phyloP scores from a whole-genome alignment of 768 basidiomycete genomes.

The Amanita polypyramis region DNA sequence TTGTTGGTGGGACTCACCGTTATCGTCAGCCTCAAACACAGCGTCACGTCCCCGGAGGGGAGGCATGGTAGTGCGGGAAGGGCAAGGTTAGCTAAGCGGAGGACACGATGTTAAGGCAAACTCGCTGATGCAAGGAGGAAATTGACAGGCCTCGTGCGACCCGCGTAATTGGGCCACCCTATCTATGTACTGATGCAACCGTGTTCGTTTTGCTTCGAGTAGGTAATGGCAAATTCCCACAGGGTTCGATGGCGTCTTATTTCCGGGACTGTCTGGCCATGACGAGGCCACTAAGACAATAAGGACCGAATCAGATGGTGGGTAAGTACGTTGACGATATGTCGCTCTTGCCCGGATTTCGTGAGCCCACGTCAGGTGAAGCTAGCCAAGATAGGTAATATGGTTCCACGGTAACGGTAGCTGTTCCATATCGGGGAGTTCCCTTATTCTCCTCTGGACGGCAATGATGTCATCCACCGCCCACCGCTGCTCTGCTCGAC shows the following conservation, averaged over 20 bases:
- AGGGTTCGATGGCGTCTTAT: slow-evolving; percentile 18
- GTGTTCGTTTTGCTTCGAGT: slow-evolving; percentile 27
- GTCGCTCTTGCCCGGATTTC: too few species aligned
- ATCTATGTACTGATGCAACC: too few species aligned
- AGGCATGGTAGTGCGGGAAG: slow-evolving; percentile 20
- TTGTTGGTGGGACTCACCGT: slow-evolving; percentile 17
- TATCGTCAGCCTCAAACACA: slow-evolving; percentile 14
- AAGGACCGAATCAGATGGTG: slow-evolving; percentile 1
- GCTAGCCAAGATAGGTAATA: background rate
- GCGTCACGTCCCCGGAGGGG: slow-evolving; percentile 20
- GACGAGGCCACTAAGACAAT: background rate
- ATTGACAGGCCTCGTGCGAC: background rate
- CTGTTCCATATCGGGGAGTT: background rate
- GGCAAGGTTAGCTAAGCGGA: slow-evolving; percentile 12
- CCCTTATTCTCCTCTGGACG: background rate
- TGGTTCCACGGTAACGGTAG: slow-evolving; percentile 1
- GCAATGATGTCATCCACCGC: background rate
- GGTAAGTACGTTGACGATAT: background rate
- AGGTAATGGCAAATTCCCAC: slow-evolving; percentile 21
- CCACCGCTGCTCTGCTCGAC: too few species aligned
- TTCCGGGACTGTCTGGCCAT: slow-evolving; percentile 23
- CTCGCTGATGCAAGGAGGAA: slow-evolving; percentile 5
- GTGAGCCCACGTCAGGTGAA: background rate
- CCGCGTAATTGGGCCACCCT: slow-evolving; percentile 15
- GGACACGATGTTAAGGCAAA: slow-evolving; percentile 7